Base-by-base conservation (phyloP, 2,329 filamentous ascomycete genomes). In the Blastomyces silverae region DNA sequence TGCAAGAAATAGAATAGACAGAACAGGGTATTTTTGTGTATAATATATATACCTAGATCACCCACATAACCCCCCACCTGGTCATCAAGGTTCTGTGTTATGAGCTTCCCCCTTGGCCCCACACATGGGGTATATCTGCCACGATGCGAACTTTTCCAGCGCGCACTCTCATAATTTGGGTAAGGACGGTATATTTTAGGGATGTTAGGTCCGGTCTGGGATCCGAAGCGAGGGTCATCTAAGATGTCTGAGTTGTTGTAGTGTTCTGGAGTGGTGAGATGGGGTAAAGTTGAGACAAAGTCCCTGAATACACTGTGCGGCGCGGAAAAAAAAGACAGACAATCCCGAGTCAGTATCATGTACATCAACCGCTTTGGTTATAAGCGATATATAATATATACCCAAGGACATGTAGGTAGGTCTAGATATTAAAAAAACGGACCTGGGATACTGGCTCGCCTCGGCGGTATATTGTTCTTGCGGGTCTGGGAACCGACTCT, bases 11-110 rank as follows among this genome's bases (percentile, higher is more conserved):
- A 25, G 8, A 13, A 17, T 11, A 17, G 22, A 34, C 28, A 63
- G 75, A 0, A 87, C 22, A 85, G 5, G 84, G 78, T 0, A 84
- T 20, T n/a, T 28, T 37, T 39, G 17, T 13, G 13, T 31, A 60
- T 25, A 56, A 20, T 48, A 50, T 66, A 63, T 39, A 46, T 48
- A 50, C 61, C 48, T 17, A 61, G 25, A 20, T 48, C 42, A 25
- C 58, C 58, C 8, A 48, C 42, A 22, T 61, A 61, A 31, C 31
- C 42, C 20, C 58, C 44, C 13, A 61, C 58, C 58, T 61, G 58
- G 58, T 61, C 58, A 48, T 61, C 58, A 42, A 61, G 58, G 22
- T 42, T 61, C 10, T 50, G 17, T 8, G 58, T 20, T 42, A 61
- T 25, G 42, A 20, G 20, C 28, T 48, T 34, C 13, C 58, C 58